Evolutionary conservation across 495 filamentous ascomycete species (phyloP).

Genomic region (Penicillium malachiteum): DNA sequence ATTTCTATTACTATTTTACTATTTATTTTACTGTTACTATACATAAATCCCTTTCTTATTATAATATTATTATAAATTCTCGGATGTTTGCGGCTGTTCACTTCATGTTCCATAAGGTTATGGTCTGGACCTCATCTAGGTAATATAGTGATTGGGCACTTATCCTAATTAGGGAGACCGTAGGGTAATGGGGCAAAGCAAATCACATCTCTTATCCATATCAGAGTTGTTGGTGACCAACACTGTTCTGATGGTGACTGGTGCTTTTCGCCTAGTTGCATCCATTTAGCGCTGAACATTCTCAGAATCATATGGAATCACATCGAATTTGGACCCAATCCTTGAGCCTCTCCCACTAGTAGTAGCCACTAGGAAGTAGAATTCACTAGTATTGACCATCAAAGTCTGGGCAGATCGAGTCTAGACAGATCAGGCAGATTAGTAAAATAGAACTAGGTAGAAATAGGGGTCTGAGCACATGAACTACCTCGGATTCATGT

Average conservation of each 20-base stretch:
- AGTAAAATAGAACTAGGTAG: too few species aligned
- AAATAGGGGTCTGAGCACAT: too few species aligned
- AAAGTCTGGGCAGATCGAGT: background rate
- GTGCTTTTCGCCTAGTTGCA: background rate
- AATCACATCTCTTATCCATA: background rate
- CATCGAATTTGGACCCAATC: background rate
- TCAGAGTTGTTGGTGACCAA: background rate
- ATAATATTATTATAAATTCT: background rate
- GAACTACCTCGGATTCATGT: too few species aligned
- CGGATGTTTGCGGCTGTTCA: conserved; percentile 21
- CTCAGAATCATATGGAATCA: background rate
- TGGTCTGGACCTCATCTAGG: conserved; percentile 25
- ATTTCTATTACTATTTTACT: too few species aligned
- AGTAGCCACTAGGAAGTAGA: too few species aligned
- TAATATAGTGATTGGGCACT: background rate
- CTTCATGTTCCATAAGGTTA: conserved; percentile 1
- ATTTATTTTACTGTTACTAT: too few species aligned
- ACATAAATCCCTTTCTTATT: background rate
- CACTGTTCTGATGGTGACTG: background rate
- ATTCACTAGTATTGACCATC: background rate
- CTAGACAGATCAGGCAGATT: background rate
- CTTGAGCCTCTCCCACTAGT: background rate
- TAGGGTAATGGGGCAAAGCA: background rate
- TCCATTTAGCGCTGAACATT: too few species aligned
- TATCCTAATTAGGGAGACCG: background rate